Evolutionary conservation across 805 yeast genomes (phyloP).

Genomic region (Wickerhamiella alocasiicola): DNA sequence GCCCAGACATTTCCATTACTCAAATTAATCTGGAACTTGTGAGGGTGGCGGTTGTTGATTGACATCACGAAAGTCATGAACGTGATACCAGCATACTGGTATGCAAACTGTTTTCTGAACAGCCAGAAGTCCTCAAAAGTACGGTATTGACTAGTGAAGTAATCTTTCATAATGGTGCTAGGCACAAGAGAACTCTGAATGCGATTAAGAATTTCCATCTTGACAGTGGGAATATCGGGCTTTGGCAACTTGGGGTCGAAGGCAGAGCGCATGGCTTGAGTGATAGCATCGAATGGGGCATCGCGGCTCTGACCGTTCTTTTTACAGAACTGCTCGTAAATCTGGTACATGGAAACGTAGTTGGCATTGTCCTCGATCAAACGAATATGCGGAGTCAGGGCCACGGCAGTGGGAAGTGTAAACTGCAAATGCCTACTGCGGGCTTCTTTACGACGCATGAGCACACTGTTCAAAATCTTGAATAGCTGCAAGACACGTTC

Average conservation of each 20-base stretch:
- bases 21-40: slow-evolving; percentile 72
- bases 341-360: slow-evolving; percentile 62
- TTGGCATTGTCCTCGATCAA: slow-evolving; percentile 71
- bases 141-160: slow-evolving; percentile 56
- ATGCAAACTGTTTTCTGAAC: slow-evolving; percentile 87
- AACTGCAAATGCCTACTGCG: slow-evolving; percentile 75
- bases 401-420: slow-evolving; percentile 83
- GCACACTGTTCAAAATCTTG: slow-evolving; percentile 72
- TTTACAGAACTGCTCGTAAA: slow-evolving; percentile 80
- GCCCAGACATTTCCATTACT: slow-evolving; percentile 86
- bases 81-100: slow-evolving; percentile 86
- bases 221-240: slow-evolving; percentile 78
- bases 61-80: slow-evolving; percentile 92
- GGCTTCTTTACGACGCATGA: slow-evolving; percentile 73
- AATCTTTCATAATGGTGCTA: slow-evolving; percentile 63
- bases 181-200: slow-evolving; percentile 84
- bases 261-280: slow-evolving; percentile 79
- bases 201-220: slow-evolving; percentile 82
- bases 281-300: slow-evolving; percentile 77
- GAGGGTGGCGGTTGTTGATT: slow-evolving; percentile 85
- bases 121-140: slow-evolving; percentile 93
- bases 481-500: slow-evolving; percentile 87
- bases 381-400: slow-evolving; percentile 88
- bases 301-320: slow-evolving; percentile 64
- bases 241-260: slow-evolving; percentile 87